Evolutionary conservation across 2,329 filamentous ascomycete genomes (phyloP).

Genomic region (Aspergillus cejpii): DNA sequence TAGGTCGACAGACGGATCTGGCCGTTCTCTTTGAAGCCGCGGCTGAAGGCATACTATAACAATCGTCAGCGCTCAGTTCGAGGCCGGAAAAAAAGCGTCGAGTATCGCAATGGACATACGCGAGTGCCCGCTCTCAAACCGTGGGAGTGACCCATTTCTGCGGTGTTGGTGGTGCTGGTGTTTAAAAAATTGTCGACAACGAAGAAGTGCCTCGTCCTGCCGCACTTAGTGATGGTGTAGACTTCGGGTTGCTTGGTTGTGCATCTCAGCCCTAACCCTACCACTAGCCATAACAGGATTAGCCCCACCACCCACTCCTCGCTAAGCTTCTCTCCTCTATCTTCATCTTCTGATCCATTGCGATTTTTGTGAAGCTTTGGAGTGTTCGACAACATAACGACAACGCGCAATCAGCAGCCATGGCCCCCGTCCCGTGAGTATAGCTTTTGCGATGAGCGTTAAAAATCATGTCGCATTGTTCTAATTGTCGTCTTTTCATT

Average conservation of each 20-base stretch:
- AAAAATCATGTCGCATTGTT: constrained; percentile 35
- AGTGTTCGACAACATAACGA: constrained; percentile 33
- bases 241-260: constrained; percentile 24
- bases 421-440: constrained; percentile 42
- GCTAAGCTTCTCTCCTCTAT: constrained; percentile 21
- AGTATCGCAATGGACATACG: constrained; percentile 51
- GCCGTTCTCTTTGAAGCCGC: constrained; percentile 91
- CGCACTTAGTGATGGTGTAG: constrained; percentile 21
- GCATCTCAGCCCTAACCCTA: constrained; percentile 22
- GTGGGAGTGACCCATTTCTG: constrained; percentile 77
- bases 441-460: constrained; percentile 17
- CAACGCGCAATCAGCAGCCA: constrained; percentile 37
- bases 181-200: constrained; percentile 36
- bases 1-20: constrained; percentile 91
- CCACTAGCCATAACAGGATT: constrained; percentile 14
- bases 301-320: constrained; percentile 15
- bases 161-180: constrained; percentile 44
- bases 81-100: constrained; percentile 4
- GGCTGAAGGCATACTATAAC: constrained; percentile 77
- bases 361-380: constrained; percentile 23
- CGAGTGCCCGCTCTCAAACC: constrained; percentile 82
- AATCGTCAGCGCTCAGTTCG: constrained; percentile 26
- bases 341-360: constrained; percentile 16
- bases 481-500: constrained; percentile 22
- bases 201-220: constrained; percentile 25